Percentiles rank a stretch among this genome's conserved stretches.
These are phyloP conservation scores for Aspergillus candidus DNA, from an alignment of 2,329 filamentous ascomycete species.

Conservation along the genomic window DNA sequence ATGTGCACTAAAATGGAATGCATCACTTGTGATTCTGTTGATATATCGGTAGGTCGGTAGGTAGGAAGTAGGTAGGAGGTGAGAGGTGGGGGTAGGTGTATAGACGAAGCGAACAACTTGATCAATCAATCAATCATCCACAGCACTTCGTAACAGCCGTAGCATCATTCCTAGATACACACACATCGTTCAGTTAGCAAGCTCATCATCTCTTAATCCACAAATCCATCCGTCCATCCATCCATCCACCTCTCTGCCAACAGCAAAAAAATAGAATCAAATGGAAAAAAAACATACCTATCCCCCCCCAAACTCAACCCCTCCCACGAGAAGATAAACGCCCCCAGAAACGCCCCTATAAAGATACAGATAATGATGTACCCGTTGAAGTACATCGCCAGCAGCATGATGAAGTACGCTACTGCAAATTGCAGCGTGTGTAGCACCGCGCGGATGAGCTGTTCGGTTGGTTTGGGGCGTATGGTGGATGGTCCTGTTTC, in stretches of 20 bases:
- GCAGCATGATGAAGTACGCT: conserved; percentile 71
- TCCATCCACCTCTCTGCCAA: not conserved
- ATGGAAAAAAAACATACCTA: conserved; percentile 13
- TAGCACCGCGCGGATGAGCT: conserved; percentile 59
- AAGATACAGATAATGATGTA: conserved; percentile 79
- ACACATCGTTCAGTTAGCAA: not conserved
- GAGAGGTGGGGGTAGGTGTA: too few relatives aligned
- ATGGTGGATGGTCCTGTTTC: conserved; percentile 22
- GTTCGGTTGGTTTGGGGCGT: conserved; percentile 58
- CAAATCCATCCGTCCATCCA: not conserved
- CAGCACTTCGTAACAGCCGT: conserved; percentile 20
- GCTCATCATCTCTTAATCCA: conserved; percentile 1
- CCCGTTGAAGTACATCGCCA: conserved; percentile 61
- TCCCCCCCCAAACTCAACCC: conserved; percentile 9
- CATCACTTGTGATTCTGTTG: too few relatives aligned
- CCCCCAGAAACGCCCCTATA: conserved; percentile 66
- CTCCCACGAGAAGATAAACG: conserved; percentile 70
- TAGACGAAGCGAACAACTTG: too few relatives aligned
- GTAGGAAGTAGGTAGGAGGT: too few relatives aligned
- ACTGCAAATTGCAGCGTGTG: conserved; percentile 67
- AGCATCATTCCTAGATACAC: conserved; percentile 17
- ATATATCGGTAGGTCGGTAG: too few relatives aligned
- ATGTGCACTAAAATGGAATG: too few relatives aligned
- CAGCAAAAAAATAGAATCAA: not conserved
- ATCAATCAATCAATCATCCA: conserved; percentile 8